Percentiles rank a stretch among this genome's conserved stretches.
Evolutionary conservation across 2,329 filamentous ascomycete genomes (phyloP).

Genomic region (Trichoderma harzianum): DNA sequence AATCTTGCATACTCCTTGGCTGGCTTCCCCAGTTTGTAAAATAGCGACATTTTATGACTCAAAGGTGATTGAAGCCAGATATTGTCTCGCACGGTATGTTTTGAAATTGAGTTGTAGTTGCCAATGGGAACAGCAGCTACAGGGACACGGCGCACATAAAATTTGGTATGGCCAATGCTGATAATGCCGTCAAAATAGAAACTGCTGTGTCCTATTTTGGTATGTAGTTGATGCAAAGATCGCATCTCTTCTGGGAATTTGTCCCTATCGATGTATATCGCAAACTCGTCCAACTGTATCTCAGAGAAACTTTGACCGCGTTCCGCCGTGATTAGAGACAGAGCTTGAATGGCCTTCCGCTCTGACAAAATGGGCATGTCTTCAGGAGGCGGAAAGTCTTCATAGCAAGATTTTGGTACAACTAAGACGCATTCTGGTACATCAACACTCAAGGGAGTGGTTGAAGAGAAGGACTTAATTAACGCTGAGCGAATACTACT

Average conservation of each 20-base stretch:
- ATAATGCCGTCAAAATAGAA: conserved; percentile 62
- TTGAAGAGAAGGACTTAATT: background rate
- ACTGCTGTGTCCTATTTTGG: conserved; percentile 29
- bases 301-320: conserved; percentile 39
- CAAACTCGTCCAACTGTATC: conserved; percentile 55
- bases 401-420: conserved; percentile 30
- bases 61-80: conserved; percentile 62
- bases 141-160: conserved; percentile 53
- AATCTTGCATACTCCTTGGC: conserved; percentile 60
- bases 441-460: conserved; percentile 22
- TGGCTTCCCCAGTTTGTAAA: conserved; percentile 60
- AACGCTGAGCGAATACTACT: background rate
- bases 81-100: conserved; percentile 46
- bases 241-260: conserved; percentile 48
- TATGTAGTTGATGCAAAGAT: conserved; percentile 51
- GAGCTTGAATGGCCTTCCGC: conserved; percentile 1
- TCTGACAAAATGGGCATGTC: conserved; percentile 27
- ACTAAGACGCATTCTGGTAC: conserved; percentile 29
- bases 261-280: conserved; percentile 47
- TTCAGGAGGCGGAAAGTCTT: conserved; percentile 30
- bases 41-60: conserved; percentile 46
- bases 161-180: conserved; percentile 37
- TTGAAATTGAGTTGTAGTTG: conserved; percentile 53
- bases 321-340: conserved; percentile 18
- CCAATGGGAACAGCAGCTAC: conserved; percentile 63